These are phyloP conservation scores for Paramecium tetraurelia DNA, from an alignment of 73 alveolate species.

Conservation along the genomic window DNA sequence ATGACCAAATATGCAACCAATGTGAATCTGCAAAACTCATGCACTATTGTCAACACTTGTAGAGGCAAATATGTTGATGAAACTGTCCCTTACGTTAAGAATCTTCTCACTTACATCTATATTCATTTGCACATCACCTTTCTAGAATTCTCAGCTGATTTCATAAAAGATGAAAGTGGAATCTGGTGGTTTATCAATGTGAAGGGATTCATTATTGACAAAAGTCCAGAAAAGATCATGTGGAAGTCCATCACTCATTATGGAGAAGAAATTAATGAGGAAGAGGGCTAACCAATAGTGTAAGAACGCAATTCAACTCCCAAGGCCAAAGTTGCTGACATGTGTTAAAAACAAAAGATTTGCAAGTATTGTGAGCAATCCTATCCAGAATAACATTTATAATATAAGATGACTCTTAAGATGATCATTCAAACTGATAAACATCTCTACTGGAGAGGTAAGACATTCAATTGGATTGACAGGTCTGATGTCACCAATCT, in stretches of 20 bases:
- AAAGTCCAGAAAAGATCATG: constrained; percentile 62
- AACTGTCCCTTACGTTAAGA: constrained; percentile 80
- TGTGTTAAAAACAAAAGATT: constrained; percentile 63
- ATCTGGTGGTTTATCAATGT: constrained; percentile 76
- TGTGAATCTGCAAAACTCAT: constrained; percentile 73
- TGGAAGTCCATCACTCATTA: constrained; percentile 44
- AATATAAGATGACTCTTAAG: constrained; percentile 76
- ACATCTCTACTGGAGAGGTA: constrained; percentile 70
- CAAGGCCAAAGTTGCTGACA: background rate
- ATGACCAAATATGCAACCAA: constrained; percentile 82
- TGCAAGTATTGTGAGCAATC: constrained; percentile 76
- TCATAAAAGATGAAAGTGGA: constrained; percentile 70
- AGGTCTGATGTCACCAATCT: constrained; percentile 70
- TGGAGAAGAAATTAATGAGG: constrained; percentile 64
- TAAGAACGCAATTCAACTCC: background rate
- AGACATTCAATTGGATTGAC: constrained; percentile 65
- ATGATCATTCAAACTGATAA: constrained; percentile 80
- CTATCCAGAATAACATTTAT: constrained; percentile 65
- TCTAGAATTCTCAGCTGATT: constrained; percentile 54
- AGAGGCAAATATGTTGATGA: constrained; percentile 92
- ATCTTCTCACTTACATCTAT: constrained; percentile 85
- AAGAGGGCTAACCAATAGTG: constrained; percentile 62
- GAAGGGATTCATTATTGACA: constrained; percentile 58
- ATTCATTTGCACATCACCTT: constrained; percentile 74
- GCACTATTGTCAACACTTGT: constrained; percentile 85